Base-by-base conservation (phyloP, 2,329 filamentous ascomycete species). In the Raffaelea albimanens region DNA sequence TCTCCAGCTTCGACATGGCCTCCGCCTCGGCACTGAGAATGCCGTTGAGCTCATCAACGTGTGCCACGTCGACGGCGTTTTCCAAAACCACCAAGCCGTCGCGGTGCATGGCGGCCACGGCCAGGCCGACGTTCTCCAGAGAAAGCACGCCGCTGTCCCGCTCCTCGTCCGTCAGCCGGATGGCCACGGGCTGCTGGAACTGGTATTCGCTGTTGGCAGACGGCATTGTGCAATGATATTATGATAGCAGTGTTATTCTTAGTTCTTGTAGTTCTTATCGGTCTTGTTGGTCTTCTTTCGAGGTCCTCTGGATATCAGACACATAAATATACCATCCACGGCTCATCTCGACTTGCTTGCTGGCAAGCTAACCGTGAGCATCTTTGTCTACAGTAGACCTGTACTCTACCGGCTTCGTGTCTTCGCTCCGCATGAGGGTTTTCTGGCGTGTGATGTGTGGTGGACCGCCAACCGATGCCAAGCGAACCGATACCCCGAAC, bases 181-280 rank as follows among this genome's bases (percentile, higher is more conserved):
- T 43, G 20, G 48, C n/a, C 16, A 44, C 43, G 18, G 51, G 51
- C 29, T 52, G 43, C 23, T 52, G 51, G 43, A 50, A 52, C 36
- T 50, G 33, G 18, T 40, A 44, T 18, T 29, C 34, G 20, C 25
- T 29, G 13, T 29, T 13, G 25, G 46, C 34, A n/a, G 43, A 20
- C 19, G 43, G 31, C 43, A 45, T 45, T 10, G 21, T 45, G 38
- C 20, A 20, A 16, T 21, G 19, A 7, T n/a, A 39, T 39, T 39
- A 11, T n/a, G 36, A 39, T 7, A 10, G 9, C n/a, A n/a, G n/a
- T n/a, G n/a, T n/a, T n/a, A n/a, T n/a, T n/a, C n/a, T n/a, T n/a
- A n/a, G n/a, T n/a, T n/a, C n/a, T n/a, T n/a, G n/a, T n/a, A n/a
- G n/a, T n/a, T n/a, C n/a, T n/a, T n/a, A n/a, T n/a, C n/a, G n/a